Evolutionary conservation across 2,329 filamentous ascomycete genomes (phyloP).

Genomic region (Ceratocystis ficicola): DNA sequence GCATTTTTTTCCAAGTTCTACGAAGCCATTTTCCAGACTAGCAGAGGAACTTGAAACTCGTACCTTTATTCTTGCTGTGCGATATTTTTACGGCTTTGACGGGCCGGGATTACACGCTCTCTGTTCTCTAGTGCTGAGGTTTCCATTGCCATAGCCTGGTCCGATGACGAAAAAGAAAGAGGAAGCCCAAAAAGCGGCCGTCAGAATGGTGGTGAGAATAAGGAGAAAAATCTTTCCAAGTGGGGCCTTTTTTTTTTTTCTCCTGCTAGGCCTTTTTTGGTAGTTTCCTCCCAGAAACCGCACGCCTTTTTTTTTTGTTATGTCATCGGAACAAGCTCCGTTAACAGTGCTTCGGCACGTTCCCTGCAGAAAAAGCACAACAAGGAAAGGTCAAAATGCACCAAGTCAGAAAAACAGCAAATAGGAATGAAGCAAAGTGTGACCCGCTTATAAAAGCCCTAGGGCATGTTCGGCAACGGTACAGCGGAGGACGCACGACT

Average conservation of each 20-base stretch:
- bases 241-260: not conserved
- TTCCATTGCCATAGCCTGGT: not conserved
- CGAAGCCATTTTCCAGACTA: not conserved
- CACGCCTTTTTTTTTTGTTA: not conserved
- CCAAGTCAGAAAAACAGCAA: not conserved
- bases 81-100: not conserved
- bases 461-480: no score
- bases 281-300: not conserved
- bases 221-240: not conserved
- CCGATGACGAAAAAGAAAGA: not conserved
- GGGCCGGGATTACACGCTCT: not conserved
- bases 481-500: no score
- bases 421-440: not conserved
- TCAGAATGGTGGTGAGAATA: not conserved
- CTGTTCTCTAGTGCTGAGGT: not conserved
- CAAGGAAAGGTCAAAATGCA: not conserved
- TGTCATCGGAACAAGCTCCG: slow-evolving; percentile 2
- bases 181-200: not conserved
- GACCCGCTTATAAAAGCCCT: no score
- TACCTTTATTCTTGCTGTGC: not conserved
- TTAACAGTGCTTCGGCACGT: not conserved
- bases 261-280: not conserved
- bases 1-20: not conserved
- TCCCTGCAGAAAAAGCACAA: not conserved
- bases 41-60: not conserved